Percentiles rank a stretch among this genome's conserved stretches.
These are phyloP conservation scores for Penicillium malachiteum DNA, from an alignment of 495 filamentous ascomycete genomes.

Conservation along the genomic window DNA sequence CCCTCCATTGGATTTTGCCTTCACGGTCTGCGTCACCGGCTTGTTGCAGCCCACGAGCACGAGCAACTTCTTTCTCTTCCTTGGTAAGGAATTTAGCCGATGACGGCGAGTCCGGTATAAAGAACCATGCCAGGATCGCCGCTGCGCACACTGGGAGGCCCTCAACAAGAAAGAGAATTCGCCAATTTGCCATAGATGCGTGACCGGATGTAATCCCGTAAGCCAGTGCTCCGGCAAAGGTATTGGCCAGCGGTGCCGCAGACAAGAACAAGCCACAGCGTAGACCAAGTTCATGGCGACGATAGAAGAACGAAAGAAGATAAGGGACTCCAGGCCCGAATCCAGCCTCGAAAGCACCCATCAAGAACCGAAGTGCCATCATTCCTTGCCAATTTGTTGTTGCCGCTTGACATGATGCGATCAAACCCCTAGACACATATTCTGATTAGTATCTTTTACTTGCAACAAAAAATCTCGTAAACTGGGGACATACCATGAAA, in stretches of 20 bases:
- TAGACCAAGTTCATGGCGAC: constrained; percentile 72
- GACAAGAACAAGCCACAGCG: constrained; percentile 75
- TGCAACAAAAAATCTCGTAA: neutral
- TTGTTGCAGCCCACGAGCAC: constrained; percentile 60
- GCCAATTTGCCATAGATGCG: constrained; percentile 69
- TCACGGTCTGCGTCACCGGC: constrained; percentile 56
- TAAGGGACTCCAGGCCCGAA: constrained; percentile 72
- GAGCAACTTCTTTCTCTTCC: constrained; percentile 69
- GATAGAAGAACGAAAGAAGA: constrained; percentile 81
- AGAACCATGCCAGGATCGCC: constrained; percentile 64
- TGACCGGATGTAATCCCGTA: constrained; percentile 78
- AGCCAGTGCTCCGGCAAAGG: constrained; percentile 79
- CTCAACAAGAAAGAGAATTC: constrained; percentile 80
- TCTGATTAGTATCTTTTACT: neutral
- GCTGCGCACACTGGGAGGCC: constrained; percentile 69
- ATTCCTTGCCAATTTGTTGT: constrained; percentile 60
- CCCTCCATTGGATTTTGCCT: constrained; percentile 55
- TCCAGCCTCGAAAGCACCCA: constrained; percentile 64
- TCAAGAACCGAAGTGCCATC: constrained; percentile 66
- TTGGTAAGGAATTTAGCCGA: constrained; percentile 67
- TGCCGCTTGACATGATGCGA: constrained; percentile 60
- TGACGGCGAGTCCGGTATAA: constrained; percentile 69
- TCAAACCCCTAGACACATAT: constrained; percentile 46
- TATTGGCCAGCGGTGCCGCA: constrained; percentile 77
- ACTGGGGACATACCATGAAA: constrained; percentile 44